Percentiles rank a stretch among this genome's conserved stretches.
Conservation (phyloP, 768 basidiomycete species). For the Lentinula detonsa region DNA sequence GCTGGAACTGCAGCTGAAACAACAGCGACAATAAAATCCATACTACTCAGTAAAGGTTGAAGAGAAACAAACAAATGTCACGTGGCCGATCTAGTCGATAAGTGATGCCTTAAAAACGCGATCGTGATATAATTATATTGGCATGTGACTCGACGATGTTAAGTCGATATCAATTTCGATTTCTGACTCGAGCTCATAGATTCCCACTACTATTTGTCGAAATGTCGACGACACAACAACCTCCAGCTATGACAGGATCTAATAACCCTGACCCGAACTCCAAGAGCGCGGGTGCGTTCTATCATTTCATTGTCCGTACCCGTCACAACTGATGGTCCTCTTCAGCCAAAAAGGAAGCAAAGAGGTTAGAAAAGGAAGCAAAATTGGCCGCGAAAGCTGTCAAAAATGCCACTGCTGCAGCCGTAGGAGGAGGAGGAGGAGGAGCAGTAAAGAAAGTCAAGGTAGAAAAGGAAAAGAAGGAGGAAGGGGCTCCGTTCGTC, state of each 20-base stretch:
- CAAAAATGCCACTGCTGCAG: slow-evolving; percentile 37
- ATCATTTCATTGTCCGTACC: not conserved
- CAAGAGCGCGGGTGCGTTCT: slow-evolving; percentile 33
- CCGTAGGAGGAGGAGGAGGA: slow-evolving; percentile 21
- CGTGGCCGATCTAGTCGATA: no score
- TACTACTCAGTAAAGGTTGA: no score
- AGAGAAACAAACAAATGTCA: no score
- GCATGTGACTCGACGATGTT: slow-evolving; percentile 4
- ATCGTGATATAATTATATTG: not conserved
- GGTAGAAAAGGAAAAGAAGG: slow-evolving; percentile 67
- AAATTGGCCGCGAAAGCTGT: slow-evolving; percentile 68
- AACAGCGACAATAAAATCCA: no score
- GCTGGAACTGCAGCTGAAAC: no score
- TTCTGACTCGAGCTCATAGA: slow-evolving; percentile 1
- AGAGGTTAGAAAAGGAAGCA: slow-evolving; percentile 72
- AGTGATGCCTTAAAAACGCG: no score
- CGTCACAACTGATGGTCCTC: not conserved
- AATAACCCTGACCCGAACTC: slow-evolving; percentile 18
- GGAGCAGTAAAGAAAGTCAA: slow-evolving; percentile 64
- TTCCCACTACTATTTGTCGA: not conserved
- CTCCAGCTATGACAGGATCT: not conserved
- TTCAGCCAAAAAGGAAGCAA: slow-evolving; percentile 81
- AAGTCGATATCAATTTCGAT: slow-evolving; percentile 7
- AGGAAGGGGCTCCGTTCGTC: slow-evolving; percentile 70
- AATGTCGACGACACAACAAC: slow-evolving; percentile 2